Percentiles rank a stretch among this genome's conserved stretches.
phyloP scores from a whole-genome alignment of 495 filamentous ascomycete genomes.

The Podospora anserina region DNA sequence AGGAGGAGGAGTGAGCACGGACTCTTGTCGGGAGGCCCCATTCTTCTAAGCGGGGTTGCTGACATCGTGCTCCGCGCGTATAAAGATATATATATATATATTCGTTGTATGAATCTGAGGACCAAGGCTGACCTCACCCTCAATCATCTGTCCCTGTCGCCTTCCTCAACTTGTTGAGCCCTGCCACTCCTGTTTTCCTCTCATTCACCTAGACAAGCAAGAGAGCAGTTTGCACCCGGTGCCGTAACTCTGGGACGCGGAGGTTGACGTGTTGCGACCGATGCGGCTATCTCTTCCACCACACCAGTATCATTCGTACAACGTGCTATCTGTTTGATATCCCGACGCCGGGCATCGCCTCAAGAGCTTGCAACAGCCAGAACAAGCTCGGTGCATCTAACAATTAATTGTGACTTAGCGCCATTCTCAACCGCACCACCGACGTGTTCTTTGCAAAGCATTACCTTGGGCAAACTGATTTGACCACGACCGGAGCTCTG shows the following conservation, averaged over 20 bases:
- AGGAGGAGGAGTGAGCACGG: background rate
- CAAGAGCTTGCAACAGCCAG: background rate
- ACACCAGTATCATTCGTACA: background rate
- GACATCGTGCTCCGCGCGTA: background rate
- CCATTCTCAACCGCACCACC: background rate
- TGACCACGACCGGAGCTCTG: background rate
- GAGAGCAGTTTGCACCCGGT: background rate
- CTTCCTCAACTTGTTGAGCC: background rate
- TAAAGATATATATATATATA: background rate
- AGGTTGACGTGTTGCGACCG: background rate
- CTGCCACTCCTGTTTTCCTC: background rate
- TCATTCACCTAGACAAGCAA: background rate
- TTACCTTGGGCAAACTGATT: background rate
- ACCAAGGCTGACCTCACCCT: background rate
- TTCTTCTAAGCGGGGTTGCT: background rate
- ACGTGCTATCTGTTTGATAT: background rate
- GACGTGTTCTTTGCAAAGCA: background rate
- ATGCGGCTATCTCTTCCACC: constrained; percentile 6
- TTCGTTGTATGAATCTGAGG: background rate
- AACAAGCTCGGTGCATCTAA: background rate
- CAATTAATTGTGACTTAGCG: background rate
- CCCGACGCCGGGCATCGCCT: background rate
- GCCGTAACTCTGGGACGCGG: background rate
- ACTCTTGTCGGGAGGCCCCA: background rate
- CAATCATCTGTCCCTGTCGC: background rate